Percentiles rank a stretch among this genome's conserved stretches.
Conservation (phyloP, 305 asterid genomes). For the Fraxinus dipetala region DNA sequence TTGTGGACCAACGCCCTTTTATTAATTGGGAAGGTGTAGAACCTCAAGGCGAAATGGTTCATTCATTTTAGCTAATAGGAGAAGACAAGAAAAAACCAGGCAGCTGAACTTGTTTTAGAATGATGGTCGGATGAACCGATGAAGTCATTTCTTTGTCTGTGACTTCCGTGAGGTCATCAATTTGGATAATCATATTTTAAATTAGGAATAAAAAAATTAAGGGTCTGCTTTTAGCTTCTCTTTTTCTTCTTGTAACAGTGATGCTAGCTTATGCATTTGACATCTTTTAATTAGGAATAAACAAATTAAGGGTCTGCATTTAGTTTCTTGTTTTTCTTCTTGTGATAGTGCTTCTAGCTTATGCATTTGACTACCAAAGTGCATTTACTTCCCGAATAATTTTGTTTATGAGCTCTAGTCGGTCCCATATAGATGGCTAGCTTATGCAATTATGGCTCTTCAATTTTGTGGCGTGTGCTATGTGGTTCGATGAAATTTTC, state of each 20-base stretch:
- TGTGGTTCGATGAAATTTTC: neutral
- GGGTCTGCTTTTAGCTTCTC: no score
- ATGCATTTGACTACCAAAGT: neutral
- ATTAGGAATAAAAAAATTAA: neutral
- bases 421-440: neutral
- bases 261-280: no score
- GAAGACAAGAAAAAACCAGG: neutral
- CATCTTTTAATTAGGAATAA: no score
- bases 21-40: no score
- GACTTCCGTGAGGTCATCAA: neutral
- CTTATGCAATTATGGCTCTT: neutral
- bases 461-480: neutral
- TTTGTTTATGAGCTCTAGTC: neutral
- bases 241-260: no score
- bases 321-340: neutral
- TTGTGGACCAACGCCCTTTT: no score
- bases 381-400: neutral
- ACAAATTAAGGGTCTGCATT: neutral
- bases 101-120: neutral
- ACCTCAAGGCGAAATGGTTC: no score
- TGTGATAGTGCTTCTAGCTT: neutral
- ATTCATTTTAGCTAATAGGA: neutral
- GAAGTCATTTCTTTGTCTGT: neutral
- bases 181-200: neutral
- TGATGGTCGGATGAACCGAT: neutral